Percentiles rank a stretch among this genome's conserved stretches.
Evolutionary conservation across 2,329 filamentous ascomycete species (phyloP).

Genomic region (Aureobasidium sp.): DNA sequence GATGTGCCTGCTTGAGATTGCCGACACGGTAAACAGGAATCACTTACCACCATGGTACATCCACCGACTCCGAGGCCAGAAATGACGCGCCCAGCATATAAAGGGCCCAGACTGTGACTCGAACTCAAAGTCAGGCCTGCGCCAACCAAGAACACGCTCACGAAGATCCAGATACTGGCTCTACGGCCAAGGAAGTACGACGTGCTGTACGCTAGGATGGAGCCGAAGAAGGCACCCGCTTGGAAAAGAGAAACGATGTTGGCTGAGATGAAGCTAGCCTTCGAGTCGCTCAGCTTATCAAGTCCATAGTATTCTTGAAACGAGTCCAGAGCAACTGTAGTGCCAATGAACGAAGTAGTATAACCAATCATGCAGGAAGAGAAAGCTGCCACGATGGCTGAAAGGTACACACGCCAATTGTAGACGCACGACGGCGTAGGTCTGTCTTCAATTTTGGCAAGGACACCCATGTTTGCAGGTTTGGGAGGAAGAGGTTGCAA

Average conservation of each 20-base stretch:
- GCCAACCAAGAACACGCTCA: conserved; percentile 60
- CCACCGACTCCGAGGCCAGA: conserved; percentile 52
- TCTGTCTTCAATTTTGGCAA: conserved; percentile 34
- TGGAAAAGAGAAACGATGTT: conserved; percentile 80
- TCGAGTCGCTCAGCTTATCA: conserved; percentile 37
- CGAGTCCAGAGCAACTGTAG: conserved; percentile 62
- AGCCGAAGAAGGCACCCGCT: conserved; percentile 76
- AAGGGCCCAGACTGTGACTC: conserved; percentile 54
- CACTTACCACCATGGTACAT: conserved; percentile 44
- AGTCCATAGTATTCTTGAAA: conserved; percentile 65
- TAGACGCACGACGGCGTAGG: conserved; percentile 54
- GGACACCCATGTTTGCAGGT: conserved; percentile 29
- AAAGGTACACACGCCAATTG: conserved; percentile 53
- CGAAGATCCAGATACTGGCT: conserved; percentile 56
- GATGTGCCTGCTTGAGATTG: neutral
- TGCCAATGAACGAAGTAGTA: conserved; percentile 73
- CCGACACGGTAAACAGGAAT: too few species aligned
- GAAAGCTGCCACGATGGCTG: conserved; percentile 49
- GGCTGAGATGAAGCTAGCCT: conserved; percentile 56
- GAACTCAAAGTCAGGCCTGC: conserved; percentile 64
- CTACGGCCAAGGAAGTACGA: conserved; percentile 64
- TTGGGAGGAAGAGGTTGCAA: neutral
- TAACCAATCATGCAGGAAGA: conserved; percentile 55
- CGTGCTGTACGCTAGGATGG: conserved; percentile 58
- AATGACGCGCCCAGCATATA: conserved; percentile 51